These are phyloP conservation scores for Manihot esculenta DNA, from an alignment of 441 rosid species.

Conservation along the genomic window DNA sequence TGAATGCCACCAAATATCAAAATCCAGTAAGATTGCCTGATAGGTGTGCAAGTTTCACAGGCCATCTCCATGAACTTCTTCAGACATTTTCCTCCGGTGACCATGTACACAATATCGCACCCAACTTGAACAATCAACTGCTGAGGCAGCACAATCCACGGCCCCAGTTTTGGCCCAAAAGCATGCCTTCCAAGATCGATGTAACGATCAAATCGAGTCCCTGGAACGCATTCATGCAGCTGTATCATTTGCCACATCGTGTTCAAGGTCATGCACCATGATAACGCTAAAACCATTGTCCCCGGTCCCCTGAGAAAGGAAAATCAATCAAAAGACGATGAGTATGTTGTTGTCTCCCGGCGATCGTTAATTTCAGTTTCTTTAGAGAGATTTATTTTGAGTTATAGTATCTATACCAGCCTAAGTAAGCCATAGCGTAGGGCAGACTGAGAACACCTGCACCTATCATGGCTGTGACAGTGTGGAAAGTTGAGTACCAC, in stretches of 20 bases:
- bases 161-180: conserved; percentile 75
- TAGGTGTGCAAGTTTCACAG: conserved; percentile 60
- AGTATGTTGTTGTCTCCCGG: not conserved
- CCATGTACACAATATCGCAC: conserved; percentile 87
- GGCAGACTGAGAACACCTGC: conserved; percentile 96
- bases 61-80: conserved; percentile 81
- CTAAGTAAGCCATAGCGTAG: conserved; percentile 93
- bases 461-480: conserved; percentile 97
- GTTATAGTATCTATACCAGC: conserved; percentile 50
- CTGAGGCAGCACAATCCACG: conserved; percentile 92
- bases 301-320: conserved; percentile 76
- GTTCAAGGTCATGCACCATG: conserved; percentile 87
- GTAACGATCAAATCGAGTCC: conserved; percentile 84
- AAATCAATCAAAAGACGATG: not conserved
- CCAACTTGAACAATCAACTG: conserved; percentile 93
- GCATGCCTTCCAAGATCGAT: conserved; percentile 81
- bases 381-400: not conserved
- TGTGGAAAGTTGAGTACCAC: conserved; percentile 96
- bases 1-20: conserved; percentile 81
- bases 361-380: too few species aligned
- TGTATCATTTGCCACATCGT: conserved; percentile 97
- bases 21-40: conserved; percentile 89
- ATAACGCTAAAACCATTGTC: conserved; percentile 49
- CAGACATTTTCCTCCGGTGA: conserved; percentile 90
- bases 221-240: conserved; percentile 86